Evolutionary conservation across 352 stramenopile genomes (phyloP).

Genomic region (Phytophthora megakarya): DNA sequence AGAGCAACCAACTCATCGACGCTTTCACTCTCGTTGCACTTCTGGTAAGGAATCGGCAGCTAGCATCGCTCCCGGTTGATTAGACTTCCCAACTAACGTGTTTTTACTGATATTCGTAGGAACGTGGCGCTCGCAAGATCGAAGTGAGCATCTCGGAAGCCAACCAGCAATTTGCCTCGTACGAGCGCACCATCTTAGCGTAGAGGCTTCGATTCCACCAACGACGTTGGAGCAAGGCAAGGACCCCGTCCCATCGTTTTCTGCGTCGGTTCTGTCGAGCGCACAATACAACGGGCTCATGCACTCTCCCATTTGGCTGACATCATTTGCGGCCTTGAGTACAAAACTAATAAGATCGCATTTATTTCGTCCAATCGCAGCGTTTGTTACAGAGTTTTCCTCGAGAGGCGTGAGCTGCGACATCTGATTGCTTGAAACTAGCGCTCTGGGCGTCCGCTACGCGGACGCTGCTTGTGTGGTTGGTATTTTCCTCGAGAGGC

Average conservation of each 20-base stretch:
- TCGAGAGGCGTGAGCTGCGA: slow-evolving; percentile 13
- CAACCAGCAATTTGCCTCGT: slow-evolving; percentile 88
- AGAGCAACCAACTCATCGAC: slow-evolving; percentile 89
- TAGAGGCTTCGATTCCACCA: slow-evolving; percentile 37
- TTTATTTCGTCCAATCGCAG: slow-evolving; percentile 26
- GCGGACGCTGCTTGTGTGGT: no score
- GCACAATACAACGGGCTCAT: slow-evolving; percentile 37
- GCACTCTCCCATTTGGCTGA: slow-evolving; percentile 4
- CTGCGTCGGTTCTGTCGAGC: slow-evolving; percentile 5
- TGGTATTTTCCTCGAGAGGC: slow-evolving; percentile 24
- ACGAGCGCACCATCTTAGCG: slow-evolving; percentile 71
- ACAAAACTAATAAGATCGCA: slow-evolving; percentile 2
- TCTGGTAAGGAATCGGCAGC: slow-evolving; percentile 38
- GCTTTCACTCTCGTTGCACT: slow-evolving; percentile 81
- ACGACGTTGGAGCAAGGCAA: slow-evolving; percentile 7
- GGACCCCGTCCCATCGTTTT: slow-evolving; percentile 23
- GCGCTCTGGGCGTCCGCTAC: no score
- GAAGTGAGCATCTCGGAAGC: slow-evolving; percentile 95
- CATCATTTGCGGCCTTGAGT: no score
- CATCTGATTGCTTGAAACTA: slow-evolving; percentile 36
- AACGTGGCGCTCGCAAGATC: slow-evolving; percentile 86
- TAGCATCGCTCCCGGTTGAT: not conserved
- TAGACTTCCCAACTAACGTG: not conserved
- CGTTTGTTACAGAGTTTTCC: slow-evolving; percentile 3
- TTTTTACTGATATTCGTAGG: slow-evolving; percentile 28